Conservation (phyloP, 1,284 basidiomycete genomes). For the Xanthoconium separans region DNA sequence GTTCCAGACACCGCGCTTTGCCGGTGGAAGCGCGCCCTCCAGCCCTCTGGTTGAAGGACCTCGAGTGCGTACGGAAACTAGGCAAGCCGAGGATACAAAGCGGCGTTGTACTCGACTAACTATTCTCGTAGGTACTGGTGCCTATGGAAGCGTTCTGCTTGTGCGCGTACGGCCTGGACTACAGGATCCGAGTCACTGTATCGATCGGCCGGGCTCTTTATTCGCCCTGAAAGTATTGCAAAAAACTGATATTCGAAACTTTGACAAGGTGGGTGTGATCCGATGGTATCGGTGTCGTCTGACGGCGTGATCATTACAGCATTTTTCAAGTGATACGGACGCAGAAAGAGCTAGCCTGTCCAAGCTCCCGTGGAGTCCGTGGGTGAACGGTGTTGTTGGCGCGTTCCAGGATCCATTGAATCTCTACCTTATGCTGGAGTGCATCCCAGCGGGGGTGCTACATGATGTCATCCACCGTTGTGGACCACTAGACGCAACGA, state of each 20-base stretch:
- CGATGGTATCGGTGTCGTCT: not conserved
- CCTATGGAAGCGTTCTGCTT: constrained; percentile 41
- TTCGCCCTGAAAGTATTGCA: constrained; percentile 45
- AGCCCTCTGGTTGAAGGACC: constrained; percentile 34
- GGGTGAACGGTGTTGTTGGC: constrained; percentile 44
- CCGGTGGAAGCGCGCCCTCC: constrained; percentile 31
- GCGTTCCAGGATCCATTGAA: constrained; percentile 45
- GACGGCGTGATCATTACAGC: constrained; percentile 10
- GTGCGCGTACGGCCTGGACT: constrained; percentile 29
- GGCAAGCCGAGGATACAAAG: constrained; percentile 25
- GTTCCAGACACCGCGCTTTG: constrained; percentile 9
- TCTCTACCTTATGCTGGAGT: constrained; percentile 50
- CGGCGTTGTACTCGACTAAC: constrained; percentile 3
- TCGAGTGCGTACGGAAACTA: constrained; percentile 41
- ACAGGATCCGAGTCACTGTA: constrained; percentile 17
- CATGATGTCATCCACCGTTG: constrained; percentile 34
- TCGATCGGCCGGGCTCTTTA: constrained; percentile 32
- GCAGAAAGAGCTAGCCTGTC: constrained; percentile 41
- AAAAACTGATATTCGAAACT: constrained; percentile 33
- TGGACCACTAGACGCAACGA: constrained; percentile 33
- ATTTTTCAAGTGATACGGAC: constrained; percentile 31
- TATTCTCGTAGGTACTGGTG: constrained; percentile 37
- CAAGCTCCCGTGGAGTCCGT: constrained; percentile 51
- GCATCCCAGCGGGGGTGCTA: constrained; percentile 43
- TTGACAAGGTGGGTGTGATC: constrained; percentile 28